phyloP scores from a whole-genome alignment of 2,329 filamentous ascomycete species.

The Exserohilum turcica region DNA sequence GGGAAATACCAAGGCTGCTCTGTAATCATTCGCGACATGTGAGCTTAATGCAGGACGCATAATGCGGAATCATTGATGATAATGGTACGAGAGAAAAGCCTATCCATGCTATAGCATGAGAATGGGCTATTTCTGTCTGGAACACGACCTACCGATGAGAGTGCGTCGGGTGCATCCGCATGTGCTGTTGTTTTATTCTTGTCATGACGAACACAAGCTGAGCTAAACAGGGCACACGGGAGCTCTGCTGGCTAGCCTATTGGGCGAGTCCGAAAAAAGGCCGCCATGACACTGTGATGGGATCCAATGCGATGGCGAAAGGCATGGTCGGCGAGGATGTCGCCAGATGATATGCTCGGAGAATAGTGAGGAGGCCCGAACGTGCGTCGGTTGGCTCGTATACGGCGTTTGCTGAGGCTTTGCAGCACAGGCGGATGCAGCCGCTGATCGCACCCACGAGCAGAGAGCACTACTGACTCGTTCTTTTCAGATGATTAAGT shows the following conservation, averaged over 20 bases:
- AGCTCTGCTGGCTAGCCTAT: conserved; percentile 1
- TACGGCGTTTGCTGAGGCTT: conserved; percentile 9
- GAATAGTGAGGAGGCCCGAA: conserved; percentile 32
- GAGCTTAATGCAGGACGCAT: conserved; percentile 8
- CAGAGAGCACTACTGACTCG: conserved; percentile 2
- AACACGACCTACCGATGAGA: not conserved
- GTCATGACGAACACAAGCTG: not conserved
- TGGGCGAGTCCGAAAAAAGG: conserved; percentile 1
- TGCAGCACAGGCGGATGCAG: conserved; percentile 11
- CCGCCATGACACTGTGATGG: conserved; percentile 1
- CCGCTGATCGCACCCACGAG: conserved; percentile 16
- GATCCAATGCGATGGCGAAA: conserved; percentile 14
- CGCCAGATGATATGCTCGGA: conserved; percentile 21
- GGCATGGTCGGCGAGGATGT: conserved; percentile 18
- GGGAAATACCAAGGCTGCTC: not conserved
- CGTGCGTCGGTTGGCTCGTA: conserved; percentile 16
- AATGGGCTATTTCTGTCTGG: not conserved
- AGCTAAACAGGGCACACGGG: not conserved
- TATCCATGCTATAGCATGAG: not conserved
- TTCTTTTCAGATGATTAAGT: conserved; percentile 24
- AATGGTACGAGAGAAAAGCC: not conserved
- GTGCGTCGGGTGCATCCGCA: not conserved
- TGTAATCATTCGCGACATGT: not conserved
- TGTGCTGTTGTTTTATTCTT: not conserved
- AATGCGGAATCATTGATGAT: not conserved